phyloP scores from a whole-genome alignment of 139 green algal species.

The Eudorina sp. region DNA sequence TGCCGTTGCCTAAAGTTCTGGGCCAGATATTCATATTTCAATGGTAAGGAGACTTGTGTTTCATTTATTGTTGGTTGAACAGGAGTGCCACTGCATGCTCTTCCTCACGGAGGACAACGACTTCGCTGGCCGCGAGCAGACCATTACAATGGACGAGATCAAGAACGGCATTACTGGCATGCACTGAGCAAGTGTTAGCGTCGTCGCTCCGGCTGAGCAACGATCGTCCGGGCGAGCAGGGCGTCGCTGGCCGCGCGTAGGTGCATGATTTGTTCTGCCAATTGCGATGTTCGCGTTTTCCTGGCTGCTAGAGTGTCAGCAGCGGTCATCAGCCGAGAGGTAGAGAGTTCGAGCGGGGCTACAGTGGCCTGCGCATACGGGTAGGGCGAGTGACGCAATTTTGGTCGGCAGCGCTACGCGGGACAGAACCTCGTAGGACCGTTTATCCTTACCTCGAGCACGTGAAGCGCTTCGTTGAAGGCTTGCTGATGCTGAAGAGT shows the following conservation, averaged over 20 bases:
- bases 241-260: neutral
- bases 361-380: neutral
- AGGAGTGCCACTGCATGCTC: conserved; percentile 99
- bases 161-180: conserved; percentile 57
- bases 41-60: neutral
- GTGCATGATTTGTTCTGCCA: neutral
- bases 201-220: neutral
- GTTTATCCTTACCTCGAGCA: conserved; percentile 31
- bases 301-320: neutral
- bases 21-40: neutral
- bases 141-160: conserved; percentile 74
- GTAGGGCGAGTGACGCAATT: neutral
- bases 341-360: neutral
- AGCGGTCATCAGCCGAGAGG: neutral
- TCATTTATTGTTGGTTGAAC: neutral
- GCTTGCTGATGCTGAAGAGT: neutral
- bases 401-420: neutral
- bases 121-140: conserved; percentile 93
- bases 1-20: neutral
- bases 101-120: conserved; percentile 98
- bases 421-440: too few species aligned
- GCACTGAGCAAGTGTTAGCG: neutral
- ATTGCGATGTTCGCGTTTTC: neutral
- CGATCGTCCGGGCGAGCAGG: neutral
- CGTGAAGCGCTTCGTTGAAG: neutral